Evolutionary conservation across 306 rosid species (phyloP), one percentile per base, ranked within the genome.

Genomic region (Cucurbita maxima): DNA sequence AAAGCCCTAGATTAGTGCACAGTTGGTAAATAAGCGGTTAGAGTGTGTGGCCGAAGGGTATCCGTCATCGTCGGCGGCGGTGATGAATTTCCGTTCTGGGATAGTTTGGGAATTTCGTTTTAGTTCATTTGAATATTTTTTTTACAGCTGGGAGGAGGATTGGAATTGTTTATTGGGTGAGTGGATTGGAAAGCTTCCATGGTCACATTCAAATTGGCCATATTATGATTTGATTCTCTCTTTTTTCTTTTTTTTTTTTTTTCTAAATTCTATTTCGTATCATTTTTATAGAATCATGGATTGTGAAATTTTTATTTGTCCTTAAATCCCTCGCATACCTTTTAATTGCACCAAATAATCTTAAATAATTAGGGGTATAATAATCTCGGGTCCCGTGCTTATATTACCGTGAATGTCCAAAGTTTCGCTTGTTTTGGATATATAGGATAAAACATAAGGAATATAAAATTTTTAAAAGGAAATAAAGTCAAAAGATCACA

Each of bases 141-240:
- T 60, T 66, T 19, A 66, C 72, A 66, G 72, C 38, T 66, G 72
- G 68, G 55, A 41, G 55, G 54, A 64, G 37, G 53, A 20, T 66
- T 66, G 44, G 72, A 45, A 44, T 44, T 44, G 40, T 45, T 68
- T 22, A 68, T 37, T 45, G 73, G 55, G 73, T 20, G 56, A 68
- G 37, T 44, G 72, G 34, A 63, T 51, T 63, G 71, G 71, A 63
- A 40, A 48, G 52, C 4, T 63, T n/a, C 52, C 20, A 10, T 63
- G 71, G 71, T 63, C 52, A 41, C 16, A 63, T 67, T 67, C 10
- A 20, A 68, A 22, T 68, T 68, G 56, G 48, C 73, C 43, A 68
- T 12, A 38, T 13, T 8, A 30, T 44, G 54, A 66, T 68, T 47
- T 30, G 30, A 63, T 63, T 63, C 38, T 57, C 41, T 18, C 19